Conservation (phyloP, 75 land plant species). For the Larix kaempferi region DNA sequence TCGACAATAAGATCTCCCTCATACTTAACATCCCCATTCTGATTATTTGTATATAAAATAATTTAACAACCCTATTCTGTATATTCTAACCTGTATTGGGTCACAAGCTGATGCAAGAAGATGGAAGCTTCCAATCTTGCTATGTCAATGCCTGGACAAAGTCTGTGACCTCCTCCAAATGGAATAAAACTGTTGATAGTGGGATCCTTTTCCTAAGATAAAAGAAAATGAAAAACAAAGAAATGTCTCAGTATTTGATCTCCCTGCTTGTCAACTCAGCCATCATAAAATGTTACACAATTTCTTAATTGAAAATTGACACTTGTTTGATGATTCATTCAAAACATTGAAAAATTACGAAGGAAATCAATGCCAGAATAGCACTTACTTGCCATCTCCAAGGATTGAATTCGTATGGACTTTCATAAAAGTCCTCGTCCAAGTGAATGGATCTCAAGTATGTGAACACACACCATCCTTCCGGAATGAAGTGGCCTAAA, state of each 20-base stretch:
- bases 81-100: slow-evolving; percentile 30
- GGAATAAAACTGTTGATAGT: slow-evolving; percentile 15
- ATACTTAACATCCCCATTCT: too few relatives aligned
- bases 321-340: not conserved
- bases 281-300: not conserved
- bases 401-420: slow-evolving; percentile 71
- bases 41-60: too few relatives aligned
- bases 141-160: slow-evolving; percentile 40
- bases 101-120: slow-evolving; percentile 40
- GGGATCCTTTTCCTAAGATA: slow-evolving; percentile 14
- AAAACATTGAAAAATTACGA: too few relatives aligned
- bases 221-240: not conserved
- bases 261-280: too few relatives aligned
- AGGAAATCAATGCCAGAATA: not conserved
- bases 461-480: slow-evolving; percentile 72
- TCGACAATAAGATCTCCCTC: too few relatives aligned
- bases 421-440: slow-evolving; percentile 56
- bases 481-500: slow-evolving; percentile 67
- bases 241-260: too few relatives aligned
- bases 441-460: slow-evolving; percentile 69
- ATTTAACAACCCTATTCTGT: too few relatives aligned
- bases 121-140: slow-evolving; percentile 27
- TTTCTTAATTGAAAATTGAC: not conserved
- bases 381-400: slow-evolving; percentile 72
- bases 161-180: slow-evolving; percentile 42